Conservation (phyloP, 805 yeast genomes). For the Sugiyamaella chiloensis region DNA sequence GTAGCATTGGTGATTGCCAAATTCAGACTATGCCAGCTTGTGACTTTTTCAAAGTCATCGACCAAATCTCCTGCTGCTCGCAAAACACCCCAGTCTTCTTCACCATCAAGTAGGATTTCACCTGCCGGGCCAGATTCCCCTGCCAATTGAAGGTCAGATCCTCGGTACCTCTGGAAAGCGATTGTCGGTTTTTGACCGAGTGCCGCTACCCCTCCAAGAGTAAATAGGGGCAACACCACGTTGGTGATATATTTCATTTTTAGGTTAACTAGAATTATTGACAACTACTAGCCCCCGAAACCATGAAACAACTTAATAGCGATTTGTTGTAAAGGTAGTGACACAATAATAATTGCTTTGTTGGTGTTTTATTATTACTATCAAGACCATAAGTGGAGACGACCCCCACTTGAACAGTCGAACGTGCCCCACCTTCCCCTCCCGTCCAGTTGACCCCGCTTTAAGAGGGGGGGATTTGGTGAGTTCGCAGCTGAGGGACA, state of each 20-base stretch:
- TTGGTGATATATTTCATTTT: background rate
- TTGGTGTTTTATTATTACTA: background rate
- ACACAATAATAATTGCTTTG: background rate
- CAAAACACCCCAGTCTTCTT: conserved; percentile 19
- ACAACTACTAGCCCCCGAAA: too few species aligned
- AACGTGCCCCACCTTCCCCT: too few species aligned
- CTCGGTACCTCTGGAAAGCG: conserved; percentile 2
- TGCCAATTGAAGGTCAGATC: background rate
- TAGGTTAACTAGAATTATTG: too few species aligned
- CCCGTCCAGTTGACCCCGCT: too few species aligned
- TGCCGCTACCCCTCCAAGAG: conserved; percentile 16
- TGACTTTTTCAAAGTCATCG: conserved; percentile 17
- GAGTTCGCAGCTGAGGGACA: too few species aligned
- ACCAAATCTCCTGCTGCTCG: conserved; percentile 19
- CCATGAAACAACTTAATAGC: background rate
- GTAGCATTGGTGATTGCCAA: conserved; percentile 8
- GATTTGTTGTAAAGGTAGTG: background rate
- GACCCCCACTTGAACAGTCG: background rate
- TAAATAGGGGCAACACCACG: background rate
- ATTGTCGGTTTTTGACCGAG: conserved; percentile 2
- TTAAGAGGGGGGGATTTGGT: too few species aligned
- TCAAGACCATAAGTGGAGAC: background rate
- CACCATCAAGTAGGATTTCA: conserved; percentile 22
- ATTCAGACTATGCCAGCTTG: conserved; percentile 5
- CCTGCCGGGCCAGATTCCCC: background rate